These are phyloP conservation scores for Tilletia indica DNA, from an alignment of 1,284 basidiomycete species.

Conservation along the genomic window DNA sequence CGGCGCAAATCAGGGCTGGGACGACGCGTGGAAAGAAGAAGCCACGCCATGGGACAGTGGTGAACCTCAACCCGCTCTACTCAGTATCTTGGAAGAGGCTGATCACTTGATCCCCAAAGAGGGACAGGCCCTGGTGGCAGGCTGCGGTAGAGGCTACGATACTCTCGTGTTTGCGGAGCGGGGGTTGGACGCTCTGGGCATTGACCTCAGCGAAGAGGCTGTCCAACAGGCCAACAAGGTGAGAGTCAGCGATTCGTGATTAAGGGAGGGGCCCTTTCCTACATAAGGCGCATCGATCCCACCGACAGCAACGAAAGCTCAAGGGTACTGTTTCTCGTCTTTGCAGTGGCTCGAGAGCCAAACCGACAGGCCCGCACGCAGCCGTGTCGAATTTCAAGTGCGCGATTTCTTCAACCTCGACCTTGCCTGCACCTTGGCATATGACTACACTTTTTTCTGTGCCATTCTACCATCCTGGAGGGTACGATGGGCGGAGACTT, in stretches of 20 bases:
- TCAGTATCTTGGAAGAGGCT: slow-evolving; percentile 24
- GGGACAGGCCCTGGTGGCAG: slow-evolving; percentile 16
- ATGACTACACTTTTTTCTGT: slow-evolving; percentile 48
- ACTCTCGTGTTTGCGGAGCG: slow-evolving; percentile 15
- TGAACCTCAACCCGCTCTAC: slow-evolving; percentile 34
- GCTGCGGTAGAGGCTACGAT: slow-evolving; percentile 21
- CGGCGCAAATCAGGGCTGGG: slow-evolving; percentile 26
- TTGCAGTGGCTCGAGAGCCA: slow-evolving; percentile 6
- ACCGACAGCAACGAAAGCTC: background rate
- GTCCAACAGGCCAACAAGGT: slow-evolving; percentile 8
- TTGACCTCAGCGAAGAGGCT: slow-evolving; percentile 20
- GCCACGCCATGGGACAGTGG: slow-evolving; percentile 40
- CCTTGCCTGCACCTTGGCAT: slow-evolving; percentile 25
- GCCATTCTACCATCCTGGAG: slow-evolving; percentile 38
- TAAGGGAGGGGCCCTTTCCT: background rate
- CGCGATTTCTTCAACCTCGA: slow-evolving; percentile 15
- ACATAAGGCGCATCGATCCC: background rate
- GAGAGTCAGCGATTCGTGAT: background rate
- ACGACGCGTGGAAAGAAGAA: slow-evolving; percentile 36
- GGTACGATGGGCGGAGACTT: slow-evolving; percentile 35
- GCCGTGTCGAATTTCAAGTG: background rate
- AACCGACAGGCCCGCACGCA: background rate
- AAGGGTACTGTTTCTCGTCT: background rate
- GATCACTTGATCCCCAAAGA: background rate
- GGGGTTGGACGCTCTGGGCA: slow-evolving; percentile 11